Percentiles rank a stretch among this genome's conserved stretches.
Conservation (phyloP, 768 basidiomycete species). For the Chalciporus sphaerocephalus region DNA sequence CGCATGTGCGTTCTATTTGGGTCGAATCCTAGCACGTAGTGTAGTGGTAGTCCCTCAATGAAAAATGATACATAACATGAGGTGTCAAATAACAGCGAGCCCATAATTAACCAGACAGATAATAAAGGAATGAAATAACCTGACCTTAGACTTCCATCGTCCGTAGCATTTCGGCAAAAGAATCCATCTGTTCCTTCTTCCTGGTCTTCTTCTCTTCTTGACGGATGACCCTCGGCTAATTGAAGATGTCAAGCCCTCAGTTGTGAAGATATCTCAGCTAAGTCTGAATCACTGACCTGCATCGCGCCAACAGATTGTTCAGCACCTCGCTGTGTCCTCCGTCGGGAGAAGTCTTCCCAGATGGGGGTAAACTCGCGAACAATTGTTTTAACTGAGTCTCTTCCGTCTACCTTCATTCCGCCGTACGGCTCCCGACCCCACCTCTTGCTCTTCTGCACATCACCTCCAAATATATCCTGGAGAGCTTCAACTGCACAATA, state of each 20-base stretch:
- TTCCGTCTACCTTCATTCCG: conserved; percentile 4
- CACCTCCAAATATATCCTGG: conserved; percentile 8
- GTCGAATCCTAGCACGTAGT: background rate
- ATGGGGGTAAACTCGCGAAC: conserved; percentile 6
- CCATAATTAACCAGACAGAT: too few species aligned
- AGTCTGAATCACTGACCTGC: background rate
- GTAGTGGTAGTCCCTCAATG: background rate
- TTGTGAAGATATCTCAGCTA: too few species aligned
- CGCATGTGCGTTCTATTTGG: background rate
- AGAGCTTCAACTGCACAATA: conserved; percentile 12
- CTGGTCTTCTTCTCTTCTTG: conserved; percentile 1
- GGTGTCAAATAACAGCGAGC: background rate
- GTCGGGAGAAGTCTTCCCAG: conserved; percentile 12
- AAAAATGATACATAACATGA: background rate
- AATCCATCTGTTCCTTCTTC: conserved; percentile 2
- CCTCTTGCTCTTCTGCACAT: conserved; percentile 6
- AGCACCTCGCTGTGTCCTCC: background rate
- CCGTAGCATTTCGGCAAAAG: conserved; percentile 14
- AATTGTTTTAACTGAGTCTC: conserved; percentile 6
- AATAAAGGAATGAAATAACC: background rate
- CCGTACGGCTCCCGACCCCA: conserved; percentile 13
- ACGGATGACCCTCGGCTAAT: background rate
- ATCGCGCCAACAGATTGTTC: background rate
- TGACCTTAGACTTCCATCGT: conserved; percentile 3
- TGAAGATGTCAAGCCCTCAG: background rate